These are phyloP conservation scores for Urochloa ruziziensis DNA, from an alignment of 176 grass and related monocot species.

Conservation along the genomic window DNA sequence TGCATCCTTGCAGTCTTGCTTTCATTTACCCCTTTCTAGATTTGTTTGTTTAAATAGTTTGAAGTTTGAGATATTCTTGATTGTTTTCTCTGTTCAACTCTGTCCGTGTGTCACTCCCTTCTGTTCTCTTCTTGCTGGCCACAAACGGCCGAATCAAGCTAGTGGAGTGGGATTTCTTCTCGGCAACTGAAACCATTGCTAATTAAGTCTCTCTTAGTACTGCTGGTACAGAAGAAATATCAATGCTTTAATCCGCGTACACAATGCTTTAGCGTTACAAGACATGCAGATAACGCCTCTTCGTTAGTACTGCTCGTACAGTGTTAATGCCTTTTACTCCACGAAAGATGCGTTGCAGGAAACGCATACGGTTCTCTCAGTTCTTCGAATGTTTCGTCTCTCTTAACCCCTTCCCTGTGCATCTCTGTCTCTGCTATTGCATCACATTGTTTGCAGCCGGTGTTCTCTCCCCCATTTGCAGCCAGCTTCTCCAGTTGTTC, in stretches of 20 bases:
- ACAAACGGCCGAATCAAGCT: neutral
- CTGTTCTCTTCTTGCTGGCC: constrained; percentile 1
- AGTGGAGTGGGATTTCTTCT: neutral
- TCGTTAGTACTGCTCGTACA: neutral
- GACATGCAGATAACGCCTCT: neutral
- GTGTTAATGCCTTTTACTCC: neutral
- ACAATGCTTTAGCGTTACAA: neutral
- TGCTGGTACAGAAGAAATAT: neutral
- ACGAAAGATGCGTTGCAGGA: neutral
- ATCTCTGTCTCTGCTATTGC: neutral
- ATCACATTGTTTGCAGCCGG: neutral
- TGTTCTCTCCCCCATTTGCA: neutral
- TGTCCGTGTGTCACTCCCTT: too few species aligned
- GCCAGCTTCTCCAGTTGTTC: neutral
- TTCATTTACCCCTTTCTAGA: neutral
- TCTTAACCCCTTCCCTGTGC: neutral
- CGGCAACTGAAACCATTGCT: neutral
- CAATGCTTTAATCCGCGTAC: neutral
- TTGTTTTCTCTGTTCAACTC: neutral
- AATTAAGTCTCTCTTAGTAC: constrained; percentile 1
- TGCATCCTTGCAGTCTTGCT: neutral
- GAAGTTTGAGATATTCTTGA: neutral
- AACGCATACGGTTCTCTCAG: neutral
- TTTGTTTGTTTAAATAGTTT: neutral
- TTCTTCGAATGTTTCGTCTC: neutral